Base-by-base conservation (phyloP, 306 rosid species). In the Alnus glutinosa region DNA sequence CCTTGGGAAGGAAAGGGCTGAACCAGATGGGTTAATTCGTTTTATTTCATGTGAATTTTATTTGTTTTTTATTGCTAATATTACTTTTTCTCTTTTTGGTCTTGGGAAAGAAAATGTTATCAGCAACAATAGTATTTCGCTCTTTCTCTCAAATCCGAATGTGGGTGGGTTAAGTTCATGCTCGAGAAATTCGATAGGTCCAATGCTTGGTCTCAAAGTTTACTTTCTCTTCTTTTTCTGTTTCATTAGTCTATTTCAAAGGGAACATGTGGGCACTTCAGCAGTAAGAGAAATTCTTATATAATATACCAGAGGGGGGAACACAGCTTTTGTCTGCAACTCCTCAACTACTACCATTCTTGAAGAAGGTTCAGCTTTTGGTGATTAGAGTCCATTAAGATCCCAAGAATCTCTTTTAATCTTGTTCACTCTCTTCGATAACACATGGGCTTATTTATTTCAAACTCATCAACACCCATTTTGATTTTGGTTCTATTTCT, bases 191-290 rank as follows among this genome's bases (percentile, higher is more conserved):
- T 78, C 66, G 78, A 70, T 73, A 76, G 83, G 81, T 85, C 77
- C 81, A 61, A 87, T 73, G 80, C 75, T 86, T 78, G 74, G 83
- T 67, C 81, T 59, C 78, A 75, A 48, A 30, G 52, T 77, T 75
- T 37, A 2, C 8, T 54, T 70, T 54, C 66, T 80, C 78, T 82
- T 59, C 69, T 48, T 39, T 18, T 42, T 42, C 28, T 52, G 54
- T 85, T 77, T 55, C 77, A 23, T 30, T 75, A 77, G 77, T 86
- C 82, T 84, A 59, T 81, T 72, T 79, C 79, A n/a, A 58, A 77
- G 75, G 85, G 80, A 81, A 87, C 90, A 85, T 80, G 90, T 87
- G 87, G 88, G 83, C 80, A 71, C 90, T 82, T 79, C 78, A 58
- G 74, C 83, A 77, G 78, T 86, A 75, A 77, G 55, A 57, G 59